A percentile compares a stretch with the other conserved stretches of the same genome.
phyloP scores from a whole-genome alignment of 148 eudicot genomes.

The Fagopyrum tataricum region DNA sequence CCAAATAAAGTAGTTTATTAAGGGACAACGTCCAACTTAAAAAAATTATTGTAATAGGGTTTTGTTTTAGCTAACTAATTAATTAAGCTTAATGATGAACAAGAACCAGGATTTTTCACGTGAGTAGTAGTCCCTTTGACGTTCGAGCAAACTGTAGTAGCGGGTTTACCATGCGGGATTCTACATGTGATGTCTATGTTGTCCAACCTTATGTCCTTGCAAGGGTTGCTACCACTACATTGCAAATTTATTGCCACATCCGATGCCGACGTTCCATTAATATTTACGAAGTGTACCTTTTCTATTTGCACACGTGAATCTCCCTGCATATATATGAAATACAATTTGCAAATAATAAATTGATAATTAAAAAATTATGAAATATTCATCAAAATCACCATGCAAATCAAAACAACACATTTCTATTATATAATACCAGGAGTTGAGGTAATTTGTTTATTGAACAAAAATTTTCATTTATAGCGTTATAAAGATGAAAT shows the following conservation, averaged over 20 bases:
- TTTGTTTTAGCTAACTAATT: too few species aligned
- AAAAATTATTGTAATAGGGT: too few species aligned
- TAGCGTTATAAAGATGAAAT: too few species aligned
- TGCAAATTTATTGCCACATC: constrained; percentile 21
- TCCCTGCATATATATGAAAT: constrained; percentile 17
- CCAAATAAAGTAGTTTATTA: too few species aligned
- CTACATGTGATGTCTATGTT: constrained; percentile 18
- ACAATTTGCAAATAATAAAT: too few species aligned
- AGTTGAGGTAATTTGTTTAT: too few species aligned
- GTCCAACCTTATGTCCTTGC: constrained; percentile 15
- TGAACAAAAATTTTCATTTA: too few species aligned
- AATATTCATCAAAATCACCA: too few species aligned
- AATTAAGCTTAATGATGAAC: not conserved
- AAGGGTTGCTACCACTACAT: constrained; percentile 27
- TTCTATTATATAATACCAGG: too few species aligned
- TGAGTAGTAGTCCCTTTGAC: constrained; percentile 15
- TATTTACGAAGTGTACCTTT: constrained; percentile 24
- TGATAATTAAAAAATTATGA: too few species aligned
- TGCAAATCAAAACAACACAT: too few species aligned
- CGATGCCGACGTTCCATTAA: constrained; percentile 23
- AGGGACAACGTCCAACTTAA: too few species aligned
- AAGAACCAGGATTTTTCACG: constrained; percentile 19
- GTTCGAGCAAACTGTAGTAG: constrained; percentile 18
- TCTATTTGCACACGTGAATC: constrained; percentile 21
- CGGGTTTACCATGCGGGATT: not conserved